Percentiles rank a stretch among this genome's conserved stretches.
These are phyloP conservation scores for Selenicereus undatus DNA, from an alignment of 148 eudicot genomes.

Conservation along the genomic window DNA sequence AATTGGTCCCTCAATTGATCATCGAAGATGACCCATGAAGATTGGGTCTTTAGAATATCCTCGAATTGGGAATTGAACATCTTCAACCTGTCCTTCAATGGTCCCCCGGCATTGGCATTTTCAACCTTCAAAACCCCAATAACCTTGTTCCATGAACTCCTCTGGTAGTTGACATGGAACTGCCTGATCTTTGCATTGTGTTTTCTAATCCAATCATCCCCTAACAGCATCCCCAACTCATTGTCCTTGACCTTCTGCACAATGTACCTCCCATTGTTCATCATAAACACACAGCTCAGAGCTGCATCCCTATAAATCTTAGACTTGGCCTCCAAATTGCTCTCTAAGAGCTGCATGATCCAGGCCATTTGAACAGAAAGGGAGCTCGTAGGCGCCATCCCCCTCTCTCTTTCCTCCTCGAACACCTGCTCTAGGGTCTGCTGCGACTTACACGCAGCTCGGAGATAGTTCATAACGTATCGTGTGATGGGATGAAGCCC, in stretches of 20 bases:
- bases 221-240: conserved; percentile 73
- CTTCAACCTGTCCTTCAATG: conserved; percentile 76
- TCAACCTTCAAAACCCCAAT: conserved; percentile 66
- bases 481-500: conserved; percentile 89
- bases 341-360: conserved; percentile 88
- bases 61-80: conserved; percentile 67
- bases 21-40: conserved; percentile 80
- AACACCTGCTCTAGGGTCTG: conserved; percentile 74
- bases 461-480: conserved; percentile 85
- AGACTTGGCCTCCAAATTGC: conserved; percentile 79
- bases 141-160: conserved; percentile 85
- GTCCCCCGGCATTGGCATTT: conserved; percentile 37
- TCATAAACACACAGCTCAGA: conserved; percentile 76
- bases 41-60: conserved; percentile 59
- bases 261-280: conserved; percentile 93
- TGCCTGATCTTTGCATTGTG: conserved; percentile 70
- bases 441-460: conserved; percentile 79
- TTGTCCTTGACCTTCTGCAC: conserved; percentile 77
- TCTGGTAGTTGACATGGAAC: conserved; percentile 63
- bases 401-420: conserved; percentile 47
- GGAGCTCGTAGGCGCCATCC: conserved; percentile 29
- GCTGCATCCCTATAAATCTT: conserved; percentile 73
- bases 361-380: conserved; percentile 80
- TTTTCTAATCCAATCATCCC: conserved; percentile 88
- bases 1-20: conserved; percentile 73